Evolutionary conservation across 2,329 filamentous ascomycete genomes (phyloP).

Genomic region (Microsporum ferrugineum): DNA sequence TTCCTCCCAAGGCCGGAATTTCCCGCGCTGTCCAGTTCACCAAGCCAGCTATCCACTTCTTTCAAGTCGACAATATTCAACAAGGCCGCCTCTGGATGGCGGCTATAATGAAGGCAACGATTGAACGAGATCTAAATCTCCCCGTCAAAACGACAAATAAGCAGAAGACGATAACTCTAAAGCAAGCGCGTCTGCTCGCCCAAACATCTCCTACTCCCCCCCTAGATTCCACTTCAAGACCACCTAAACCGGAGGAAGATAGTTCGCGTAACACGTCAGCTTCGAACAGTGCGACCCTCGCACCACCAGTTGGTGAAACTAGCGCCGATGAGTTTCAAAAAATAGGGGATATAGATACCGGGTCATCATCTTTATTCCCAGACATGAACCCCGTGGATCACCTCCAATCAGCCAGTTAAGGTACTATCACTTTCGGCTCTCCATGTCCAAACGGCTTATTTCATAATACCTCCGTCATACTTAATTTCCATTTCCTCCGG

Average conservation of each 20-base stretch:
- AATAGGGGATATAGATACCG: constrained; percentile 21
- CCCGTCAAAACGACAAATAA: constrained; percentile 81
- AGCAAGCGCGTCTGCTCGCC: constrained; percentile 76
- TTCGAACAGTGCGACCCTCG: neutral
- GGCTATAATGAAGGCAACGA: constrained; percentile 95
- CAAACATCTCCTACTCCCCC: constrained; percentile 67
- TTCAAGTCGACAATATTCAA: constrained; percentile 82
- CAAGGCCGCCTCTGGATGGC: constrained; percentile 96
- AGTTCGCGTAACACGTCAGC: neutral
- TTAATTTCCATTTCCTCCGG: neutral
- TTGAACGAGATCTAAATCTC: constrained; percentile 71
- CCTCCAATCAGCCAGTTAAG: neutral
- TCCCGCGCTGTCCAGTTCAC: constrained; percentile 93
- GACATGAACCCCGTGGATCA: constrained; percentile 10
- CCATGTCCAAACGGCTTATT: neutral
- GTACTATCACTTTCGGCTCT: neutral
- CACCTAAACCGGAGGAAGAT: neutral
- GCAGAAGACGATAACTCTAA: constrained; percentile 87
- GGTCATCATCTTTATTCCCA: constrained; percentile 19
- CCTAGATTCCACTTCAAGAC: constrained; percentile 36
- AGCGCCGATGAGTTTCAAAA: constrained; percentile 1
- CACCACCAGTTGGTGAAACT: neutral
- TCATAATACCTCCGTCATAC: neutral
- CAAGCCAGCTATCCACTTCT: constrained; percentile 94
- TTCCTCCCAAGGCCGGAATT: constrained; percentile 76